A percentile compares a stretch with the other conserved stretches of the same genome.
Evolutionary conservation across 1,284 basidiomycete species (phyloP).

Genomic region (Trametes hirsuta): DNA sequence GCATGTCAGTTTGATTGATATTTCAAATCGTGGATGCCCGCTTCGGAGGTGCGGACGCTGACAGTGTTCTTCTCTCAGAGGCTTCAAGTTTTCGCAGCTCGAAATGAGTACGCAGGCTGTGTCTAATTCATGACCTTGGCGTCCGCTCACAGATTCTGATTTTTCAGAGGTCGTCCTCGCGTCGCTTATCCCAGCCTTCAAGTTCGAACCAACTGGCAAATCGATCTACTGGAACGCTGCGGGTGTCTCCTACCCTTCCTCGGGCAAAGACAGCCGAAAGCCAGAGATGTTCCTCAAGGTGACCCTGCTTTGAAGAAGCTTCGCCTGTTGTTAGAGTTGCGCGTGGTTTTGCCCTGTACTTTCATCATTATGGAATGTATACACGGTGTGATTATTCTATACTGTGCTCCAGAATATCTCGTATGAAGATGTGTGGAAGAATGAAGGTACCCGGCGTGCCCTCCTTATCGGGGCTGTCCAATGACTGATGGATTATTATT

Average conservation of each 20-base stretch:
- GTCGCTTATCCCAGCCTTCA: slow-evolving; percentile 13
- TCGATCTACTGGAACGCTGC: slow-evolving; percentile 29
- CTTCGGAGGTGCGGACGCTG: background rate
- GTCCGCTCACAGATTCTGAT: background rate
- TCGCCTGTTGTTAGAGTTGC: too few species aligned
- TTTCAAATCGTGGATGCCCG: background rate
- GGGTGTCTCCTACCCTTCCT: slow-evolving; percentile 21
- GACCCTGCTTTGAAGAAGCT: background rate
- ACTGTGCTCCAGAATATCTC: too few species aligned
- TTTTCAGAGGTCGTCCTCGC: slow-evolving; percentile 21
- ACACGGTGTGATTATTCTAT: too few species aligned
- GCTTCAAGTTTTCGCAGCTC: slow-evolving; percentile 19
- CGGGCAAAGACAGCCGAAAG: slow-evolving; percentile 16
- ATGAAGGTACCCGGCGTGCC: too few species aligned
- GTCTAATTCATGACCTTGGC: background rate
- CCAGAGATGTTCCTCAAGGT: slow-evolving; percentile 23
- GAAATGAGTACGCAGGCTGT: slow-evolving; percentile 11
- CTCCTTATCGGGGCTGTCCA: too few species aligned
- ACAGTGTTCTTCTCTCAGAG: background rate
- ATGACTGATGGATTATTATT: too few species aligned
- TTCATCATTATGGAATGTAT: too few species aligned
- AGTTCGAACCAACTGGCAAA: slow-evolving; percentile 17
- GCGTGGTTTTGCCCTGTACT: too few species aligned
- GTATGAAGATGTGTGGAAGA: too few species aligned
- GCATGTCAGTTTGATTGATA: slow-evolving; percentile 32